Evolutionary conservation across 2,329 filamentous ascomycete genomes (phyloP).

Genomic region (Periglandula ipomoeae): DNA sequence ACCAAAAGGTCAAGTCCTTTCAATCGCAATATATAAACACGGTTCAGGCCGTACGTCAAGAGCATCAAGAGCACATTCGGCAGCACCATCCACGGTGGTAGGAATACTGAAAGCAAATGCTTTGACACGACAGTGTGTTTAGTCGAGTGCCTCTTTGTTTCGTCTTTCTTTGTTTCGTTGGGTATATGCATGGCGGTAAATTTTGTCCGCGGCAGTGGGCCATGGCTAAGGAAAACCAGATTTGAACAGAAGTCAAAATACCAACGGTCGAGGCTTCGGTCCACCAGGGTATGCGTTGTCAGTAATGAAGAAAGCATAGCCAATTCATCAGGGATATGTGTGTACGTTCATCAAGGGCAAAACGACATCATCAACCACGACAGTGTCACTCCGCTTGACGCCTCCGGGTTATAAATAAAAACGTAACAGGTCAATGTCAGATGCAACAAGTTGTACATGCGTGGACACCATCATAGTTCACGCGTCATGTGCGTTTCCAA

Average conservation of each 20-base stretch:
- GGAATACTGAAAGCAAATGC: neutral
- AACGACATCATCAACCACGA: neutral
- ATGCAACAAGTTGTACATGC: conserved; percentile 22
- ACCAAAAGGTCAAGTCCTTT: neutral
- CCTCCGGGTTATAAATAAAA: neutral
- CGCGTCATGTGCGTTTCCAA: conserved; percentile 13
- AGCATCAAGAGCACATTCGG: neutral
- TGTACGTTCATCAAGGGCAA: conserved; percentile 5
- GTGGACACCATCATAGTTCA: conserved; percentile 20
- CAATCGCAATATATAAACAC: neutral
- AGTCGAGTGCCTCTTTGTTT: neutral
- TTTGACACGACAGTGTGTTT: neutral
- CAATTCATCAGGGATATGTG: conserved; percentile 2
- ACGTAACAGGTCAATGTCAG: conserved; percentile 8
- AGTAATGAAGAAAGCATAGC: neutral
- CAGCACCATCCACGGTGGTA: neutral
- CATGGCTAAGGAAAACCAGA: neutral
- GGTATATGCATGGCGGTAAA: neutral
- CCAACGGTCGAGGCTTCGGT: neutral
- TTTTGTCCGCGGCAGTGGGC: neutral
- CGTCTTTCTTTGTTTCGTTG: neutral
- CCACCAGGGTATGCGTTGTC: neutral
- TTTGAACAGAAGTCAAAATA: neutral
- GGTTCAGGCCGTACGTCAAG: neutral
- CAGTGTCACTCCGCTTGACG: neutral